These are phyloP conservation scores for Cyberlindnera samutprakarnensis DNA, from an alignment of 805 yeast genomes.

Conservation along the genomic window DNA sequence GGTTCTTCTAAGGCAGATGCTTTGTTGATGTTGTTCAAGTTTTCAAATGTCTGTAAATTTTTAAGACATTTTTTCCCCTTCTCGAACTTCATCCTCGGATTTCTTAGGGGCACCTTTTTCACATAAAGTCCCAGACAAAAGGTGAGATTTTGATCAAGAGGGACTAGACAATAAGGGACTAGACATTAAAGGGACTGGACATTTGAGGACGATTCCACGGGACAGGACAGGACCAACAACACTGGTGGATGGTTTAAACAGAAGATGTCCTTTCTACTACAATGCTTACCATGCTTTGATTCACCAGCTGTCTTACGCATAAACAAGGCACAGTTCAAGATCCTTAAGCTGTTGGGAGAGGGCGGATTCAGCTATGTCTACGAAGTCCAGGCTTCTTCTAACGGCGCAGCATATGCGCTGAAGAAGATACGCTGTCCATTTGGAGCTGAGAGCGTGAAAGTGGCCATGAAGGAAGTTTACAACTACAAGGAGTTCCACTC, in stretches of 20 bases:
- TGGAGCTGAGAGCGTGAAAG: constrained; percentile 67
- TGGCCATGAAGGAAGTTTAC: constrained; percentile 72
- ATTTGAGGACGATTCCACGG: too few species aligned
- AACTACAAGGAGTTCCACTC: constrained; percentile 63
- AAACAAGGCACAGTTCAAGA: constrained; percentile 54
- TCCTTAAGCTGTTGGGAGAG: constrained; percentile 74
- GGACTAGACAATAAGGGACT: too few species aligned
- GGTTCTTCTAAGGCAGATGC: neutral
- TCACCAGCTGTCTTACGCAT: constrained; percentile 52
- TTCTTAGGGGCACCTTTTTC: too few species aligned
- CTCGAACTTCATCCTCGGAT: too few species aligned
- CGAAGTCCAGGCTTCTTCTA: constrained; percentile 49
- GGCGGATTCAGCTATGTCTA: constrained; percentile 88
- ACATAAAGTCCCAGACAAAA: too few species aligned
- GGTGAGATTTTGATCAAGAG: too few species aligned
- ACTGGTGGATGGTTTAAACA: too few species aligned
- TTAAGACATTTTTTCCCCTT: too few species aligned
- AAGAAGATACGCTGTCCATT: constrained; percentile 85
- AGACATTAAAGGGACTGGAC: too few species aligned
- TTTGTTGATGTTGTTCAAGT: too few species aligned
- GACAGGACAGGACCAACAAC: too few species aligned
- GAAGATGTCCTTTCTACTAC: constrained; percentile 9
- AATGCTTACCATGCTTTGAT: constrained; percentile 21
- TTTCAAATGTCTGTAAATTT: too few species aligned
- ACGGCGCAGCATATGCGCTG: constrained; percentile 55